Percentiles rank a stretch among this genome's conserved stretches.
These are phyloP conservation scores for Alloteropsis semialata DNA, from an alignment of 176 grass and related monocot species.

Conservation along the genomic window DNA sequence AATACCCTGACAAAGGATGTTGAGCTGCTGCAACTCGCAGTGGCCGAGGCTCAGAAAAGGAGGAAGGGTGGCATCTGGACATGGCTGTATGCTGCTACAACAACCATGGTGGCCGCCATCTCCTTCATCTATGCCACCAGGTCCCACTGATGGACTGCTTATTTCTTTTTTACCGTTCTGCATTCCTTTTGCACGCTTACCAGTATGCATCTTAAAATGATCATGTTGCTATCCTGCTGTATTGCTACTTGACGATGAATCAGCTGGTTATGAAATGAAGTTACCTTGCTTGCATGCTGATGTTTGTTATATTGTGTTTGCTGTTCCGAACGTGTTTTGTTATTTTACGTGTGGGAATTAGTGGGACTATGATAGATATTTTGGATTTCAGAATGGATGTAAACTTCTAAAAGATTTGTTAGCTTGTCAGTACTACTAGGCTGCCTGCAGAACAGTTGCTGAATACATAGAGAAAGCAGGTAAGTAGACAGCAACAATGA, in stretches of 20 bases:
- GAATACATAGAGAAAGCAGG: too few species aligned
- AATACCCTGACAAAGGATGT: slow-evolving; percentile 26
- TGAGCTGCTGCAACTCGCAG: slow-evolving; percentile 39
- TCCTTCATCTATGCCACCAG: slow-evolving; percentile 60
- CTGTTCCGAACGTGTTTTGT: neutral
- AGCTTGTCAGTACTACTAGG: too few species aligned
- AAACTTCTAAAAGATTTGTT: neutral
- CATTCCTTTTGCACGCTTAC: neutral
- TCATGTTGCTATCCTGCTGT: slow-evolving; percentile 28
- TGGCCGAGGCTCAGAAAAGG: slow-evolving; percentile 42
- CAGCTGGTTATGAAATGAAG: slow-evolving; percentile 36
- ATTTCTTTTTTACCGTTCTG: neutral
- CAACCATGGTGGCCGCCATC: slow-evolving; percentile 55
- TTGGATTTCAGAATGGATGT: neutral
- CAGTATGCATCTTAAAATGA: slow-evolving; percentile 15
- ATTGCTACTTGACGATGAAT: slow-evolving; percentile 23
- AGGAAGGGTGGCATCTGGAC: slow-evolving; percentile 50
- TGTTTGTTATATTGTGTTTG: neutral
- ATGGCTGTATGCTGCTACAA: slow-evolving; percentile 53
- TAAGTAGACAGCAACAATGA: too few species aligned
- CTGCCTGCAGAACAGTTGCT: too few species aligned
- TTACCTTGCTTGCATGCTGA: neutral
- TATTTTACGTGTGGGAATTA: neutral
- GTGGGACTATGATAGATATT: neutral
- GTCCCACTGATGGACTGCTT: slow-evolving; percentile 24